Conservation (phyloP, 1,284 basidiomycete species). For the Fomitopsis palustris region DNA sequence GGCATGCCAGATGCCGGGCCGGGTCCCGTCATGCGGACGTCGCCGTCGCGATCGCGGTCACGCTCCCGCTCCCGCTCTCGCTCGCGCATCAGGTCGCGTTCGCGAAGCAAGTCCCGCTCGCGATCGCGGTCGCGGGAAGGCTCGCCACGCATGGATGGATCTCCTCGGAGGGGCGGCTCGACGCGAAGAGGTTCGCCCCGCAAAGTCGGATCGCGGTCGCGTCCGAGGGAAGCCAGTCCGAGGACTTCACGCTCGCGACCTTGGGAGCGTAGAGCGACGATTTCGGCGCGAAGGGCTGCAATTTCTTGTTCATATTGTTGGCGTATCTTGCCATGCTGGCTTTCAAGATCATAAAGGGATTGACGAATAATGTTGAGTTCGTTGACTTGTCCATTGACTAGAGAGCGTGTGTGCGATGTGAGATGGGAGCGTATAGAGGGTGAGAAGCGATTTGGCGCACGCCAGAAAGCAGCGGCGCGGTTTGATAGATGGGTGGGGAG, state of each 20-base stretch:
- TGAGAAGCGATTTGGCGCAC: not conserved
- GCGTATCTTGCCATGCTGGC: constrained; percentile 67
- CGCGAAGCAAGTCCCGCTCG: constrained; percentile 21
- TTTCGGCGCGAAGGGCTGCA: constrained; percentile 29
- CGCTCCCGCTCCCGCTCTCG: constrained; percentile 32
- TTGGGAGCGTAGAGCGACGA: constrained; percentile 29
- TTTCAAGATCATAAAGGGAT: constrained; percentile 76
- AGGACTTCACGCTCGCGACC: constrained; percentile 33
- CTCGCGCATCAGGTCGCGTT: constrained; percentile 12
- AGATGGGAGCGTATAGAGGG: not conserved
- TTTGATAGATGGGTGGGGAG: not conserved
- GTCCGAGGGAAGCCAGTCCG: constrained; percentile 34
- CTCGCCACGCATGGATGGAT: constrained; percentile 1
- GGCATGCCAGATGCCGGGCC: constrained; percentile 7
- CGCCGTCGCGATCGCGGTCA: constrained; percentile 28
- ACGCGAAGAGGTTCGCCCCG: constrained; percentile 1
- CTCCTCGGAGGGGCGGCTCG: constrained; percentile 2
- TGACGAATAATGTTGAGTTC: constrained; percentile 74
- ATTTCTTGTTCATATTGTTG: constrained; percentile 77
- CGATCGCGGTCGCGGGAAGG: constrained; percentile 8
- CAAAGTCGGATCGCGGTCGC: constrained; percentile 19
- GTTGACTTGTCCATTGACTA: constrained; percentile 68
- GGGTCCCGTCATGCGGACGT: constrained; percentile 18
- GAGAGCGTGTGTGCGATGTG: too few species aligned
- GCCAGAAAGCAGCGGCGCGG: too few species aligned